Evolutionary conservation across 805 yeast species (phyloP).

Genomic region (Barnettozyma populi): DNA sequence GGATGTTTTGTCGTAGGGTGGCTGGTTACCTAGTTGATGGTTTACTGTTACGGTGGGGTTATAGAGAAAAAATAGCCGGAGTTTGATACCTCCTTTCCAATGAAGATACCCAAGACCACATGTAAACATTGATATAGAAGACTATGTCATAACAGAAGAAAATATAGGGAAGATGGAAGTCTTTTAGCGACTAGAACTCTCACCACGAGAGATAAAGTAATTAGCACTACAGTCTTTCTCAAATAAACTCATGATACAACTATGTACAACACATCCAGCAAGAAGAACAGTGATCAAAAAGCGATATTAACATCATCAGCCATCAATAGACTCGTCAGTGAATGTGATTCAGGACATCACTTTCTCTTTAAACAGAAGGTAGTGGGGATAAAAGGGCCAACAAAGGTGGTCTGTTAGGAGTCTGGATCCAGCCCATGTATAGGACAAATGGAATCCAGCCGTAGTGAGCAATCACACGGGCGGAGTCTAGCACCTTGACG

Average conservation of each 20-base stretch:
- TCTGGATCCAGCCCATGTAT: constrained; percentile 82
- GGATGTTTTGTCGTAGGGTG: background rate
- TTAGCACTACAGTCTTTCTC: background rate
- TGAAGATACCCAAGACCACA: background rate
- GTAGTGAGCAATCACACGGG: constrained; percentile 86
- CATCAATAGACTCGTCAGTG: background rate
- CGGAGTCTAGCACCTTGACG: constrained; percentile 70
- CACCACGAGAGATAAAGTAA: too few relatives aligned
- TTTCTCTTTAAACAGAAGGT: constrained; percentile 54
- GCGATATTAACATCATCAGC: background rate
- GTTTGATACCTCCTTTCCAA: background rate
- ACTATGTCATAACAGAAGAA: background rate
- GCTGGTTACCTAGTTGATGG: background rate
- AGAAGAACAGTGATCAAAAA: background rate
- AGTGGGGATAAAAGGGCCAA: constrained; percentile 72
- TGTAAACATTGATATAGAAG: background rate
- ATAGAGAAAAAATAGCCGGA: background rate
- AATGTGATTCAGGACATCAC: background rate
- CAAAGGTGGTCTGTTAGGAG: constrained; percentile 79
- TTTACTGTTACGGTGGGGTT: background rate
- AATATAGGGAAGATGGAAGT: too few relatives aligned
- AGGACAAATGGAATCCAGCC: constrained; percentile 96
- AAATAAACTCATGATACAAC: constrained; percentile 1
- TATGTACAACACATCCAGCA: constrained; percentile 1
- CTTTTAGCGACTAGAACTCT: too few relatives aligned